Evolutionary conservation across 495 filamentous ascomycete species (phyloP).

Genomic region (Aspergillus saccharolyticus): DNA sequence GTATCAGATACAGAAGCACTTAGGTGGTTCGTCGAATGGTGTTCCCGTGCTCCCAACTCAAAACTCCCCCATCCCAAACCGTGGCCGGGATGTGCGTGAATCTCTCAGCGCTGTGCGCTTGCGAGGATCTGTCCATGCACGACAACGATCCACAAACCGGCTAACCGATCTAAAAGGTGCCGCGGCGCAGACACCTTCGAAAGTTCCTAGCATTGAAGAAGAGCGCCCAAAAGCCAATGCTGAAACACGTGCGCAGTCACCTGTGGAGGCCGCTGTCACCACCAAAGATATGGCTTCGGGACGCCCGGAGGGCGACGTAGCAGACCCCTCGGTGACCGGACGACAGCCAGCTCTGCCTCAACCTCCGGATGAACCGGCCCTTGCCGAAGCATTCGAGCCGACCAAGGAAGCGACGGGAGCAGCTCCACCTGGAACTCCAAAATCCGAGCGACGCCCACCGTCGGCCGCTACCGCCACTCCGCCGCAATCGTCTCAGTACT

Average conservation of each 20-base stretch:
- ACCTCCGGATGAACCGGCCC: conserved; percentile 29
- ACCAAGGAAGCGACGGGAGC: conserved; percentile 45
- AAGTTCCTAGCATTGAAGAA: conserved; percentile 61
- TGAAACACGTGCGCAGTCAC: conserved; percentile 33
- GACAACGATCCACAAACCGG: conserved; percentile 53
- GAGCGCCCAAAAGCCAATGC: conserved; percentile 26
- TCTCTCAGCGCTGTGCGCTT: conserved; percentile 87
- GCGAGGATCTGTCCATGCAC: conserved; percentile 64
- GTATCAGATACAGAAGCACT: conserved; percentile 91
- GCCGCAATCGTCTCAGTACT: conserved; percentile 45
- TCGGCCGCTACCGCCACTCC: conserved; percentile 30
- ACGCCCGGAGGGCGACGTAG: conserved; percentile 28
- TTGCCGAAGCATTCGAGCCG: conserved; percentile 40
- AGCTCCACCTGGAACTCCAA: conserved; percentile 34
- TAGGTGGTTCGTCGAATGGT: conserved; percentile 73
- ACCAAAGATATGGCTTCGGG: conserved; percentile 55
- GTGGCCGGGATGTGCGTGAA: conserved; percentile 82
- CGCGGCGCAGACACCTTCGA: conserved; percentile 43
- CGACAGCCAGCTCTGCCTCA: conserved; percentile 29
- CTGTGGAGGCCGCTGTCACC: conserved; percentile 37
- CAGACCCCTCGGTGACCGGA: conserved; percentile 20
- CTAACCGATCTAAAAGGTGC: conserved; percentile 52
- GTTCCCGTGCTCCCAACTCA: conserved; percentile 83
- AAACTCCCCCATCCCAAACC: conserved; percentile 81
- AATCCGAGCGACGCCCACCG: conserved; percentile 24